phyloP scores from a whole-genome alignment of 1,284 basidiomycete genomes.

The Schizophyllum commune region DNA sequence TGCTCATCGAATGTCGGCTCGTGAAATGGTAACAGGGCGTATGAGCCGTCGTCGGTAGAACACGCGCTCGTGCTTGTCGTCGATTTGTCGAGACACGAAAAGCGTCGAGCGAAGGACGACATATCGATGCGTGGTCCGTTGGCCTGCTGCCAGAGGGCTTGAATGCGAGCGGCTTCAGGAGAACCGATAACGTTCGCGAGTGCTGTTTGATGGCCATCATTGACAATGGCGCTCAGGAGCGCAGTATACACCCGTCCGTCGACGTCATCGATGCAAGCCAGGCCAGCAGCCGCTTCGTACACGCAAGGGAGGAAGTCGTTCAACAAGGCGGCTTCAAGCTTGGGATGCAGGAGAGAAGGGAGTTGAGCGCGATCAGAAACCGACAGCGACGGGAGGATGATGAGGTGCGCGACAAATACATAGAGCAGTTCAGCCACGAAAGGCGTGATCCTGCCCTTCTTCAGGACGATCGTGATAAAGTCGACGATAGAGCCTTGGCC shows the following conservation, averaged over 20 bases:
- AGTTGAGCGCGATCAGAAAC: slow-evolving; percentile 35
- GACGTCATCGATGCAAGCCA: slow-evolving; percentile 15
- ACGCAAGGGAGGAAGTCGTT: slow-evolving; percentile 31
- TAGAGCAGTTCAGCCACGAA: slow-evolving; percentile 17
- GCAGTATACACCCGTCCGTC: slow-evolving; percentile 37
- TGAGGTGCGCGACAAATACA: slow-evolving; percentile 29
- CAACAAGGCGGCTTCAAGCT: slow-evolving; percentile 23
- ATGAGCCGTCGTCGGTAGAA: neutral
- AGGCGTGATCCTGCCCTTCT: neutral
- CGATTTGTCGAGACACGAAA: slow-evolving; percentile 18
- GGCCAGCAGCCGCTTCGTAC: slow-evolving; percentile 24
- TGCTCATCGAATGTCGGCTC: slow-evolving; percentile 43
- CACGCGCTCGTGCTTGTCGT: slow-evolving; percentile 1
- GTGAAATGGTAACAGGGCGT: slow-evolving; percentile 40
- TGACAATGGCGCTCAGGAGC: neutral
- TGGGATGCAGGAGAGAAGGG: slow-evolving; percentile 19
- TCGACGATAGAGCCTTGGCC: slow-evolving; percentile 8
- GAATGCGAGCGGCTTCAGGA: slow-evolving; percentile 17
- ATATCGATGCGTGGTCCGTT: slow-evolving; percentile 15
- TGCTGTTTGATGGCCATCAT: neutral
- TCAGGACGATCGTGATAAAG: slow-evolving; percentile 2
- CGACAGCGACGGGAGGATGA: slow-evolving; percentile 34
- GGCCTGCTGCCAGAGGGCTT: slow-evolving; percentile 17
- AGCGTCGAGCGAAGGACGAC: neutral
- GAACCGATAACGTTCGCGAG: slow-evolving; percentile 25